Evolutionary conservation across 1,284 basidiomycete genomes (phyloP), one percentile per base, ranked within the genome.

Genomic region (Cerioporus squamosus): DNA sequence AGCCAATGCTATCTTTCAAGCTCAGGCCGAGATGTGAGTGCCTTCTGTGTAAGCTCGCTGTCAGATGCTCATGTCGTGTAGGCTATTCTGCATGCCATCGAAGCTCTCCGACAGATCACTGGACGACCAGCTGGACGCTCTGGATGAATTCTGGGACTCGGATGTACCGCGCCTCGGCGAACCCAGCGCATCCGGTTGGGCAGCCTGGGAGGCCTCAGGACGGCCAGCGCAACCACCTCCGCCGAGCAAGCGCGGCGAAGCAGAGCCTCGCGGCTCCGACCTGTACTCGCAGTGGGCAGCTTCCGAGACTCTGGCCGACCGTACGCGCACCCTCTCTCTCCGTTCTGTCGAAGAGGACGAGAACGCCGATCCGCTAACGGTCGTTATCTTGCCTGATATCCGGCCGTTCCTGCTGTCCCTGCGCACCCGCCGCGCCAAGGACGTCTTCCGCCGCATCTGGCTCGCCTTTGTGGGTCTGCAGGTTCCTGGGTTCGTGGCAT

Each of bases 301-400:
- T 8, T 79, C 81, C 17, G 94, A 97, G 73, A 65, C 68, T 10
- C 69, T 69, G 29, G 74, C 77, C 15, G 87, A 92, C 64, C 68
- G 66, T n/a, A 62, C 63, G 9, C 70, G 75, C 20, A 66, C 74
- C 26, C 70, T 84, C 1, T 88, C 94, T 9, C 77, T 81, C 4
- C 85, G 89, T 29, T 84, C 87, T n/a, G n/a, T n/a, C 4, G 82
- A 88, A 57, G 80, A 83, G 6, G 79, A 77, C 6, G 78, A 80
- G 12, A 81, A 85, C 49, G 78, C 81, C 26, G 94, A 96, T 71
- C 94, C 94, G 0, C 95, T 90, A 71, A 79, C 87, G 1, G 84
- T 85, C 2, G 81, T 97, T 22, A 76, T 98, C 15, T 94, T 95
- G 72, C 79, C 84, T 45, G 95, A 98, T 69, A 81, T 97, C 57